A percentile compares a stretch with the other conserved stretches of the same genome.
These are phyloP conservation scores for Fusarium longipes DNA, from an alignment of 2,329 filamentous ascomycete genomes.

Conservation along the genomic window DNA sequence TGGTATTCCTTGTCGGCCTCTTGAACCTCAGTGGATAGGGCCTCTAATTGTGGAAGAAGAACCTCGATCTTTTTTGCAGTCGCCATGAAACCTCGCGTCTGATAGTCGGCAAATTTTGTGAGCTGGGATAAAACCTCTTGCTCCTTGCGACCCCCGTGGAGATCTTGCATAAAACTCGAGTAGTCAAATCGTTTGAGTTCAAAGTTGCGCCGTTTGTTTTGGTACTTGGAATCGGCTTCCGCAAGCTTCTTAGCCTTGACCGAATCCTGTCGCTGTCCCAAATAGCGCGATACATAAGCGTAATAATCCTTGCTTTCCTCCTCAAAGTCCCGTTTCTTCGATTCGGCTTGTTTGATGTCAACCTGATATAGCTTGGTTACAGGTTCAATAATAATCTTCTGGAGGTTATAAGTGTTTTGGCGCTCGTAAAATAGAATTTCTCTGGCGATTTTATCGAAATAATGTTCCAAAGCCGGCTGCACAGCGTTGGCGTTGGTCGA, in stretches of 20 bases:
- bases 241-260: constrained; percentile 96
- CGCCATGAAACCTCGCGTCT: constrained; percentile 83
- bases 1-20: constrained; percentile 97
- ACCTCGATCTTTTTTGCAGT: constrained; percentile 89
- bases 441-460: constrained; percentile 95
- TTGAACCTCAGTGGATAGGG: constrained; percentile 86
- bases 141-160: constrained; percentile 98
- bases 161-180: constrained; percentile 97
- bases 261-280: constrained; percentile 96
- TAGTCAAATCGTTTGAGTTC: constrained; percentile 99
- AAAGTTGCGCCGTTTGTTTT: constrained; percentile 91
- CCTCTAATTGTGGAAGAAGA: constrained; percentile 89
- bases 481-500: constrained; percentile 94
- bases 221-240: constrained; percentile 96
- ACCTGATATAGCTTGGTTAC: constrained; percentile 90
- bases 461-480: constrained; percentile 96
- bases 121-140: constrained; percentile 95
- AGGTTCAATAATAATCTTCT: constrained; percentile 94
- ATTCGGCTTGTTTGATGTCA: constrained; percentile 97
- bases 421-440: constrained; percentile 91
- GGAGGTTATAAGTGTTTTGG: constrained; percentile 84
- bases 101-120: constrained; percentile 91
- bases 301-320: constrained; percentile 99
- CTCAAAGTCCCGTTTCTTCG: constrained; percentile 97
- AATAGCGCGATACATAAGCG: constrained; percentile 90